Evolutionary conservation across 257 asterid species (phyloP), one percentile per base, ranked within the genome.

Genomic region (Perilla frutescens): DNA sequence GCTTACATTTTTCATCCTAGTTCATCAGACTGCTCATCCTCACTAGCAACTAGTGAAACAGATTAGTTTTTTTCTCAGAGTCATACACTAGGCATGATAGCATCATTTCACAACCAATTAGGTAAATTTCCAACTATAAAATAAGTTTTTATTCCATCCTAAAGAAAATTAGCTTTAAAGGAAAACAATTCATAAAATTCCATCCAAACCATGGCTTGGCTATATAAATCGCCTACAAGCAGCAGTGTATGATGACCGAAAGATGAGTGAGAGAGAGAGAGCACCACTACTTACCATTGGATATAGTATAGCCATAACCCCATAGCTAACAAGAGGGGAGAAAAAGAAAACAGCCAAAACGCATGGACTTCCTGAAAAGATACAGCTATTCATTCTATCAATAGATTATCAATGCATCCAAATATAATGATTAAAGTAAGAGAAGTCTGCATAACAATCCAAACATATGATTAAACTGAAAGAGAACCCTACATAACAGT

Each of bases 251-350:
- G 26, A 20, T 20, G 26, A 20, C 37, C 37, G 37, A 34, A 34
- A 34, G 37, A 2, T 34, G 37, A 34, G 37, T 34, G 37, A 34
- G 4, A 34, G 37, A 34, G 70, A 20, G 68, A 39, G 70, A 45
- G 29, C 20, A 14, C 20, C 36, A 56, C 31, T 37, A 79, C 86
- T 63, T 90, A 94, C 99, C 83, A 94, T 77, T 31, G 99, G 98
- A 83, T 82, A 94, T 5, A 94, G 86, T 66, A 87, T 70, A 54
- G 98, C 97, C 99, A 94, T 88, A 72, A 90, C 92, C 70, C 99
- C 99, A 67, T 89, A 91, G 89, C 99, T 91, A 70, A 94, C 97
- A 11, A 91, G 91, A 51, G 99, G 96, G 78, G 98, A 88, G 87
- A 20, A 86, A 71, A 91, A 83, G 84, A 83, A 88, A 51, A 69